Percentiles rank a stretch among this genome's conserved stretches.
These are phyloP conservation scores for Leishmania guyanensis DNA, from an alignment of 208 protist species.

Conservation along the genomic window DNA sequence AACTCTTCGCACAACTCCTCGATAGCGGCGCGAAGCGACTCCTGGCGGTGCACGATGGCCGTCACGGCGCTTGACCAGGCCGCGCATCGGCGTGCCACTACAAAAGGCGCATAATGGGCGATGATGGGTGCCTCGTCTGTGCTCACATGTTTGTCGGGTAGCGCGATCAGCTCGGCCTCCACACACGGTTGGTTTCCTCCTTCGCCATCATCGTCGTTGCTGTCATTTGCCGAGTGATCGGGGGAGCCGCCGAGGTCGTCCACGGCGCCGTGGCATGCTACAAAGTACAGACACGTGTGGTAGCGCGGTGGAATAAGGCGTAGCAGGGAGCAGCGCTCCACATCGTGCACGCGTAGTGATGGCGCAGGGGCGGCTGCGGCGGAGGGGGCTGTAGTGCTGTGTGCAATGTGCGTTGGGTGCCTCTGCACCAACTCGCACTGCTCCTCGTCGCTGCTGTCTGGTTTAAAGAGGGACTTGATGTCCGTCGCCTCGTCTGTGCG, in stretches of 20 bases:
- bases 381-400: background rate
- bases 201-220: background rate
- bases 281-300: conserved; percentile 43
- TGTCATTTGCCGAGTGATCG: background rate
- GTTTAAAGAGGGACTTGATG: conserved; percentile 23
- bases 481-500: background rate
- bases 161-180: conserved; percentile 18
- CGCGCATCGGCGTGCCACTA: conserved; percentile 32
- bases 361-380: background rate
- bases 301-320: conserved; percentile 30
- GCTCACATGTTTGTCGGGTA: conserved; percentile 5
- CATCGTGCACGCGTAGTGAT: conserved; percentile 52
- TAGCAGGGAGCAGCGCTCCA: conserved; percentile 35
- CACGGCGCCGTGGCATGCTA: conserved; percentile 36
- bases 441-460: conserved; percentile 21
- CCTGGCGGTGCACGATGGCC: conserved; percentile 23
- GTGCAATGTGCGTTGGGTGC: background rate
- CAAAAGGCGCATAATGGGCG: conserved; percentile 28
- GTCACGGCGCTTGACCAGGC: conserved; percentile 28
- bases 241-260: conserved; percentile 25
- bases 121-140: background rate
- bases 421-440: conserved; percentile 10
- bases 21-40: conserved; percentile 25
- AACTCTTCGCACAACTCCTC: conserved; percentile 52
- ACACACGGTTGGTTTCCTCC: background rate